Conservation (phyloP, 2,329 filamentous ascomycete genomes). For the Calonectria hongkongensis region DNA sequence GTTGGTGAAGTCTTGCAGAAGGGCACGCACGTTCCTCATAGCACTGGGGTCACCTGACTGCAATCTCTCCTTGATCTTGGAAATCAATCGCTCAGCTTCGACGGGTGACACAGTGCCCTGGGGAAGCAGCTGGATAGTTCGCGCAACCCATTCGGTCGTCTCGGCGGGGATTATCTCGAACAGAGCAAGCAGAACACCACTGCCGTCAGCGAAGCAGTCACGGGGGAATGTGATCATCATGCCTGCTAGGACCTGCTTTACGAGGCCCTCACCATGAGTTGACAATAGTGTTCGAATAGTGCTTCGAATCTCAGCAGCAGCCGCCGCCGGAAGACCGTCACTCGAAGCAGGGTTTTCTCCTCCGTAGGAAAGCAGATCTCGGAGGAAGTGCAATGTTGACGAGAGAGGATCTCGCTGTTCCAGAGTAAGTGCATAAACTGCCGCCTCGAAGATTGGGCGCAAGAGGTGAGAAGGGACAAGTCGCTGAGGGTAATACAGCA, state of each 20-base stretch:
- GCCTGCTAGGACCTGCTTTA: conserved; percentile 93
- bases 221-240: conserved; percentile 99
- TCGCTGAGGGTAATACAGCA: conserved; percentile 93
- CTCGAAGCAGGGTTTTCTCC: conserved; percentile 82
- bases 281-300: conserved; percentile 83
- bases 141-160: conserved; percentile 87
- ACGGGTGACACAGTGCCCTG: conserved; percentile 85
- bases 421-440: conserved; percentile 88
- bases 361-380: conserved; percentile 93
- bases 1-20: conserved; percentile 97
- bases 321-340: conserved; percentile 72
- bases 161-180: conserved; percentile 91
- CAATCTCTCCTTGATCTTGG: conserved; percentile 87
- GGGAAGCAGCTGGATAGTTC: conserved; percentile 89
- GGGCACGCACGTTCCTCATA: conserved; percentile 85
- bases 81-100: conserved; percentile 88
- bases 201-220: conserved; percentile 96
- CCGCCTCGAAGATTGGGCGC: conserved; percentile 89
- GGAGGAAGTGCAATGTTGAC: conserved; percentile 93
- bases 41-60: conserved; percentile 76
- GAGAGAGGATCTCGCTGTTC: conserved; percentile 95
- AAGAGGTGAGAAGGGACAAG: conserved; percentile 88
- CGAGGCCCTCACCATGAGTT: conserved; percentile 83
- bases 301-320: conserved; percentile 81
- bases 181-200: conserved; percentile 90